Percentiles rank a stretch among this genome's conserved stretches.
Conservation (phyloP, 2,329 filamentous ascomycete species). For the Rhinocladiella similis region DNA sequence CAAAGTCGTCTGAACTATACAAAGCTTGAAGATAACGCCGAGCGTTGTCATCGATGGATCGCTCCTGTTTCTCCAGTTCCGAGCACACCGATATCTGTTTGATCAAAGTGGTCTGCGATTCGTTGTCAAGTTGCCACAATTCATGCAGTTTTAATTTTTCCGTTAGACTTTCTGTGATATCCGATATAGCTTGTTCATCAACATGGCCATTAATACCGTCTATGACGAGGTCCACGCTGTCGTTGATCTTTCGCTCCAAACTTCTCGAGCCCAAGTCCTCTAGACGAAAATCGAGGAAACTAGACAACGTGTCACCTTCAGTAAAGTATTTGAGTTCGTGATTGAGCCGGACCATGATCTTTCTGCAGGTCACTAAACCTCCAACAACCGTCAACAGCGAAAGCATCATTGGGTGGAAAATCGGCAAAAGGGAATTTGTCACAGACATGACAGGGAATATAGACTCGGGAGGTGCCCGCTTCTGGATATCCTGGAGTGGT, state of each 20-base stretch:
- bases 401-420: constrained; percentile 88
- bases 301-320: constrained; percentile 77
- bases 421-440: constrained; percentile 81
- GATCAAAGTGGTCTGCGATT: constrained; percentile 54
- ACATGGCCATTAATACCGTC: constrained; percentile 46
- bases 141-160: constrained; percentile 73
- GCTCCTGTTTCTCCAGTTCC: constrained; percentile 79
- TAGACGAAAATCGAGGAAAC: constrained; percentile 64
- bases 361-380: constrained; percentile 70
- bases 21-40: constrained; percentile 63
- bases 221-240: constrained; percentile 4
- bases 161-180: constrained; percentile 67
- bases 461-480: constrained; percentile 7
- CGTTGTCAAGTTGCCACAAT: constrained; percentile 72
- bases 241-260: not conserved
- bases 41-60: constrained; percentile 88
- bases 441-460: constrained; percentile 39
- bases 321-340: constrained; percentile 79
- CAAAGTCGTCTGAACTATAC: constrained; percentile 73
- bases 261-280: constrained; percentile 50
- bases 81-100: constrained; percentile 81
- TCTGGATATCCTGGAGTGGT: constrained; percentile 11
- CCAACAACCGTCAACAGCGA: constrained; percentile 80
- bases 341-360: constrained; percentile 70
- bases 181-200: constrained; percentile 65